Conservation (phyloP, 1,284 basidiomycete species). For the Taiwanofungus camphoratus region DNA sequence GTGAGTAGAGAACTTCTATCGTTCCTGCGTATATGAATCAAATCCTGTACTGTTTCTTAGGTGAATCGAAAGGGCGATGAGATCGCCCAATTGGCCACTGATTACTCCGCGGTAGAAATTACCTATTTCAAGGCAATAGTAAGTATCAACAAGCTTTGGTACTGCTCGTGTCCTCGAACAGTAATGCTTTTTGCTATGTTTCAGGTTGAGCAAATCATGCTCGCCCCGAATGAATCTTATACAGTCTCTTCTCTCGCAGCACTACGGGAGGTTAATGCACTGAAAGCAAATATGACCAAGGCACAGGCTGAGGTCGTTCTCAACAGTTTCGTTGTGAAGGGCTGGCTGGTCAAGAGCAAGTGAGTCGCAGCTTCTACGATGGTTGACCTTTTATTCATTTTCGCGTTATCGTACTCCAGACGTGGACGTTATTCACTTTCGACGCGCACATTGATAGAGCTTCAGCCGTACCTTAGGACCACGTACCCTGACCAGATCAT, state of each 20-base stretch:
- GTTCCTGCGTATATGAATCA: not conserved
- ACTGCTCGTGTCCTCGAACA: not conserved
- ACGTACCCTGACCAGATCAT: constrained; percentile 69
- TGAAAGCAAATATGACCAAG: constrained; percentile 69
- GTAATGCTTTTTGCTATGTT: not conserved
- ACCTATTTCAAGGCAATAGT: constrained; percentile 79
- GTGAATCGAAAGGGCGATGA: constrained; percentile 75
- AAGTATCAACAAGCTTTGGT: constrained; percentile 22
- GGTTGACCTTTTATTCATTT: not conserved
- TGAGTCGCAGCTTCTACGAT: constrained; percentile 31
- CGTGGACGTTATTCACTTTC: constrained; percentile 73
- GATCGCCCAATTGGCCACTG: constrained; percentile 76
- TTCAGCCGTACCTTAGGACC: constrained; percentile 66
- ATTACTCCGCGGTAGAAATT: constrained; percentile 73
- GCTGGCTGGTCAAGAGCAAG: constrained; percentile 78
- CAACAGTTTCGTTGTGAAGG: constrained; percentile 74
- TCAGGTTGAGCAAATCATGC: constrained; percentile 84
- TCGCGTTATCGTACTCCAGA: constrained; percentile 15
- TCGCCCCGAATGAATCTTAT: constrained; percentile 67
- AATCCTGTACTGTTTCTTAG: constrained; percentile 31
- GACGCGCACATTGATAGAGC: constrained; percentile 68
- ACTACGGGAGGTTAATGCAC: constrained; percentile 57
- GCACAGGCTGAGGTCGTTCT: constrained; percentile 70
- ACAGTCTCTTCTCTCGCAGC: constrained; percentile 75
- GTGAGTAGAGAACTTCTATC: constrained; percentile 33